Conservation (phyloP, 2,329 filamentous ascomycete species). For the Bipolaris zeicola region DNA sequence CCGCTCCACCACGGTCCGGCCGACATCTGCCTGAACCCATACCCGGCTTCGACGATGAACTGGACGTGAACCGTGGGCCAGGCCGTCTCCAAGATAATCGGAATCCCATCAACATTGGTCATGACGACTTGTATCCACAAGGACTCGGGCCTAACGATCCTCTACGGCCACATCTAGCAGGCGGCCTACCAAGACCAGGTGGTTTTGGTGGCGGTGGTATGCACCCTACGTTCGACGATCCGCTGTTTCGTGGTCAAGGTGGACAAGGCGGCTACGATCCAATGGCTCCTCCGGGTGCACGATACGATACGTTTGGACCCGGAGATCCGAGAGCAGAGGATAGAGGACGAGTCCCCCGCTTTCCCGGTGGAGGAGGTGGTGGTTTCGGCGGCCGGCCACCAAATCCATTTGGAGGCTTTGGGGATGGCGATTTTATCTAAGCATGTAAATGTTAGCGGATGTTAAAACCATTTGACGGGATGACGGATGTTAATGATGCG, state of each 20-base stretch:
- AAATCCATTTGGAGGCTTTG: conserved; percentile 66
- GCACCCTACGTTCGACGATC: conserved; percentile 95
- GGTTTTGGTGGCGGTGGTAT: conserved; percentile 78
- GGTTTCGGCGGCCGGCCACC: conserved; percentile 55
- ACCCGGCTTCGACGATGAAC: conserved; percentile 91
- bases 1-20: conserved; percentile 59
- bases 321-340: conserved; percentile 53
- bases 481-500: not conserved
- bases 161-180: conserved; percentile 68
- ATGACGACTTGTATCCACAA: conserved; percentile 85
- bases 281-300: conserved; percentile 81
- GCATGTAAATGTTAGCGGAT: not conserved
- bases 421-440: conserved; percentile 62
- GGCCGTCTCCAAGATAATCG: conserved; percentile 55
- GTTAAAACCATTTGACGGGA: not conserved
- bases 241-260: conserved; percentile 71
- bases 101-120: conserved; percentile 73
- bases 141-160: conserved; percentile 87
- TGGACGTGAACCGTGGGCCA: conserved; percentile 76
- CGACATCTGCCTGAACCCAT: conserved; percentile 78
- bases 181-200: conserved; percentile 61
- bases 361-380: conserved; percentile 53
- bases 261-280: conserved; percentile 64
- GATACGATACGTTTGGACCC: conserved; percentile 80
- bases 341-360: conserved; percentile 37